A percentile compares a stretch with the other conserved stretches of the same genome.
These are phyloP conservation scores for Capronia coronata DNA, from an alignment of 2,329 filamentous ascomycete genomes.

Conservation along the genomic window DNA sequence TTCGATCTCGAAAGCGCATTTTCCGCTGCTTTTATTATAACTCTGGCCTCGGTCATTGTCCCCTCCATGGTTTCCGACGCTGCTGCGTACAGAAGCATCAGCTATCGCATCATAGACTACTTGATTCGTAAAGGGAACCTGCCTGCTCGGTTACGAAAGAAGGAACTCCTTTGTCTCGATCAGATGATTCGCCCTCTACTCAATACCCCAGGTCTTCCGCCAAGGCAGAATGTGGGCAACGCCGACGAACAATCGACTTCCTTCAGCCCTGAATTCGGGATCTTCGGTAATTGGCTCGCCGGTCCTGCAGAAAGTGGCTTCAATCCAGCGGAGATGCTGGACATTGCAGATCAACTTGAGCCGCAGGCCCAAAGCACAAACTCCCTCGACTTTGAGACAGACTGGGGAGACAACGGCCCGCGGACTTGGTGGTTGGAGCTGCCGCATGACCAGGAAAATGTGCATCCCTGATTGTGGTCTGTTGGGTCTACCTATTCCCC, in stretches of 20 bases:
- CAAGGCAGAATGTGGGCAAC: no score
- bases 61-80: background rate
- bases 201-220: no score
- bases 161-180: conserved; percentile 5
- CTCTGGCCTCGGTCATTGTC: background rate
- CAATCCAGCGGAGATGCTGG: conserved; percentile 3
- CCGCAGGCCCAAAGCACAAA: background rate
- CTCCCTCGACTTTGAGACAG: background rate
- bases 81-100: background rate
- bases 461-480: no score
- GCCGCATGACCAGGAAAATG: background rate
- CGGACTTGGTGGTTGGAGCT: conserved; percentile 6
- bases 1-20: conserved; percentile 2
- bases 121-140: background rate
- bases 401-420: background rate
- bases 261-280: background rate
- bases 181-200: conserved; percentile 3
- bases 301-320: conserved; percentile 1
- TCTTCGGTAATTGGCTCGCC: conserved; percentile 1
- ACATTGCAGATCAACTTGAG: conserved; percentile 4
- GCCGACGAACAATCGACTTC: no score
- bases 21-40: conserved; percentile 2
- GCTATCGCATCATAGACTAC: conserved; percentile 2
- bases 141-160: background rate
- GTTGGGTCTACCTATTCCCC: no score